Evolutionary conservation across 305 asterid genomes (phyloP), one percentile per base, ranked within the genome.

Genomic region (Rubia tinctorum): DNA sequence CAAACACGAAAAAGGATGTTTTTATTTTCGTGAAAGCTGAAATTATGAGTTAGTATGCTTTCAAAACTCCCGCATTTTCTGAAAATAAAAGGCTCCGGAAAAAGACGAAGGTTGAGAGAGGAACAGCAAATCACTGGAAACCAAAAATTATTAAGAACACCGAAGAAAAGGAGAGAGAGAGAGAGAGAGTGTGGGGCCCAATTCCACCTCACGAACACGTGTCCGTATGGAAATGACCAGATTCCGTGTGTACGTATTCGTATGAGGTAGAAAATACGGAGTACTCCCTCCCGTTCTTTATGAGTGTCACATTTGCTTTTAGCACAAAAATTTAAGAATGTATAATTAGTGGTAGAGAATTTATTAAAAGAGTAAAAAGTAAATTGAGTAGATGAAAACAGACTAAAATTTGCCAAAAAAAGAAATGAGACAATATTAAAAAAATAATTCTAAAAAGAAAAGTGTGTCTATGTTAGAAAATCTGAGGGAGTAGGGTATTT

Each of bases 131-230:
- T 23, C 53, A 39, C 51, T 42, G 51, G 25, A 60, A 64, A 68
- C 63, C 72, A 68, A 70, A 27, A 63, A 60, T 51, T 43, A 44
- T 7, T 30, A 1, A 43, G 59, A 66, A 69, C 22, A 51, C 2
- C 37, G 40, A 18, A 4, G 75, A 67, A 37, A 30, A 14, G 59
- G 70, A 65, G 71, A 72, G 71, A 72, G 74, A 74, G 73, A 77
- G 3, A 30, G 37, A 30, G 3, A 77, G 3, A 30, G 37, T 2
- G 3, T 74, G 67, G 79, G 62, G 83, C 81, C 83, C 82, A 76
- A 59, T 40, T 74, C 85, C 88, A 85, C 87, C 87, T 85, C 88
- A 85, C 67, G 23, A 2, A 80, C 87, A 85, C 87, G 88, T 85
- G 88, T 85, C 76, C 40, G 14, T 30, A 55, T 56, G 25, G 20